A percentile compares a stretch with the other conserved stretches of the same genome.
These are phyloP conservation scores for Scenedesmus sp. DNA, from an alignment of 163 green algal species.

Conservation along the genomic window DNA sequence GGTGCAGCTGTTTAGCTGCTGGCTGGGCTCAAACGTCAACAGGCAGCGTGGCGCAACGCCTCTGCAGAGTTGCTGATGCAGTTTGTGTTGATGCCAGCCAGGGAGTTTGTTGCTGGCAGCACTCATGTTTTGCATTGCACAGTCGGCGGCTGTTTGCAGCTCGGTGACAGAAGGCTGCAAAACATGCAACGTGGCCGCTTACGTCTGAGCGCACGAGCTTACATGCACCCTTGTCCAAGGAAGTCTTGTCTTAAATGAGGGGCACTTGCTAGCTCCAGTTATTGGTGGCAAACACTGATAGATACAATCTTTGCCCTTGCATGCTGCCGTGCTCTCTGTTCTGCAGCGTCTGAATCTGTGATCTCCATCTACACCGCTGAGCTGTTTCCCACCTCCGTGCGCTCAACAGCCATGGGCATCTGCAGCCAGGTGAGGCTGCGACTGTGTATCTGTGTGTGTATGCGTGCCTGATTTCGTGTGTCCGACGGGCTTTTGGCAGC, in stretches of 20 bases:
- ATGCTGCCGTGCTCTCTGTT: neutral
- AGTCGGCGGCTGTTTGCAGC: neutral
- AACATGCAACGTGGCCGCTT: too few relatives aligned
- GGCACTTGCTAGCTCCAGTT: too few relatives aligned
- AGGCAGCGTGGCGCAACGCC: too few relatives aligned
- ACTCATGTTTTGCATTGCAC: neutral
- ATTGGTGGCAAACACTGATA: too few relatives aligned
- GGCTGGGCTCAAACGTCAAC: neutral
- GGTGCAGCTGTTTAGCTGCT: neutral
- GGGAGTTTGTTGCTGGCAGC: neutral
- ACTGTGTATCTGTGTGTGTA: too few relatives aligned
- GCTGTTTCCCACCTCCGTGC: slow-evolving; percentile 33
- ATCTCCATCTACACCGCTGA: slow-evolving; percentile 32
- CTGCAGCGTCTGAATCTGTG: neutral
- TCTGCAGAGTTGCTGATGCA: neutral
- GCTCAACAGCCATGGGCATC: slow-evolving; percentile 17
- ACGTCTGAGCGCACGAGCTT: too few relatives aligned
- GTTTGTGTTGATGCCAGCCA: neutral
- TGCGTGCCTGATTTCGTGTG: too few relatives aligned
- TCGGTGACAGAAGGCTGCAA: too few relatives aligned
- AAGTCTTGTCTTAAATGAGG: too few relatives aligned
- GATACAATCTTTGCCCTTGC: neutral
- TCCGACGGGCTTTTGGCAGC: too few relatives aligned
- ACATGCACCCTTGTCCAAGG: too few relatives aligned
- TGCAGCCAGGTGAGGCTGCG: neutral